These are phyloP conservation scores for Elaeis guineensis DNA, from an alignment of 176 grass and related monocot genomes.

Conservation along the genomic window DNA sequence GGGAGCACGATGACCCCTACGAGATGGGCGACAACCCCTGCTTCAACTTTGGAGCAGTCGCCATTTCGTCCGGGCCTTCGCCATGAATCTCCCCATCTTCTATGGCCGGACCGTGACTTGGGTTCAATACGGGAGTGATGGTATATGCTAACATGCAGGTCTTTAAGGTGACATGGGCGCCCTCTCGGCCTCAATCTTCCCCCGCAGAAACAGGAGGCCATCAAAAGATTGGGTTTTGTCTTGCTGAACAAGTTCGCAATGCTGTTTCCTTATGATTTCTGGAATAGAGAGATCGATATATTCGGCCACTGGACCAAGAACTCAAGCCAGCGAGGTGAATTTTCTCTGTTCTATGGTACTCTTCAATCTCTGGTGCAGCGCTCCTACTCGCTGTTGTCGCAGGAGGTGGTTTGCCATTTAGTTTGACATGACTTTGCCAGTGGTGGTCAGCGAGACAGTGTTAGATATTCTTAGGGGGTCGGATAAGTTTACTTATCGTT, in stretches of 20 bases:
- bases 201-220: constrained; percentile 49
- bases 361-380: no score
- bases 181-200: constrained; percentile 70
- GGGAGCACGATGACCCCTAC: constrained; percentile 93
- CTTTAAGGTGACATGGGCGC: constrained; percentile 74
- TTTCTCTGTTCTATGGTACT: constrained; percentile 46
- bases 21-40: constrained; percentile 95
- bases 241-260: constrained; percentile 88
- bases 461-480: constrained; percentile 68
- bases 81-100: constrained; percentile 59
- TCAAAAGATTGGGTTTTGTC: constrained; percentile 72
- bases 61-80: constrained; percentile 56
- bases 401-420: constrained; percentile 61
- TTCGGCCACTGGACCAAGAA: constrained; percentile 81
- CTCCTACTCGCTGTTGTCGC: constrained; percentile 82
- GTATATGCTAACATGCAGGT: constrained; percentile 58
- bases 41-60: constrained; percentile 90
- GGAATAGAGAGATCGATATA: constrained; percentile 78
- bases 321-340: constrained; percentile 58
- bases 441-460: constrained; percentile 52
- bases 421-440: constrained; percentile 63
- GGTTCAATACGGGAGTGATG: constrained; percentile 78
- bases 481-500: constrained; percentile 77
- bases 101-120: constrained; percentile 58
- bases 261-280: constrained; percentile 79